phyloP scores from a whole-genome alignment of 768 basidiomycete genomes.

The Ramaria sp. region DNA sequence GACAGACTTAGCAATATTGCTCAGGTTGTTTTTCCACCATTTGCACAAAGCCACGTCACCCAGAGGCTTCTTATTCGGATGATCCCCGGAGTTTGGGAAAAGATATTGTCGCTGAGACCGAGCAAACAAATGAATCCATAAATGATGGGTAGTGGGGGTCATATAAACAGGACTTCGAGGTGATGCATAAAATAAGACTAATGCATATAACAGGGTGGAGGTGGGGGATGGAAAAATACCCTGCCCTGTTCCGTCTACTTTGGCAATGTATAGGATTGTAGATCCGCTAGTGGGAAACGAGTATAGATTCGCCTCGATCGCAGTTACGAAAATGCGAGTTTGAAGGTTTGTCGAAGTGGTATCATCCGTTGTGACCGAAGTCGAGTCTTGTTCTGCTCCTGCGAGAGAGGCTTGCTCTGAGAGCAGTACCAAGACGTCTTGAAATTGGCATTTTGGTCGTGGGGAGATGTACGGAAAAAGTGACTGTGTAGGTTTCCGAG shows the following conservation, averaged over 20 bases:
- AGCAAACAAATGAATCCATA: conserved; percentile 87
- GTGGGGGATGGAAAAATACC: conserved; percentile 55
- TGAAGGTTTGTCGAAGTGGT: conserved; percentile 21
- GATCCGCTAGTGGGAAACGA: conserved; percentile 55
- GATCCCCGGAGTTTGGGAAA: conserved; percentile 79
- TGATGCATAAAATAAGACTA: conserved; percentile 55
- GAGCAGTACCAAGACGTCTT: conserved; percentile 69
- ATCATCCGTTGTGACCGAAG: not conserved
- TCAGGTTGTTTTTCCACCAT: conserved; percentile 85
- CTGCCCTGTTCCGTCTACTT: conserved; percentile 90
- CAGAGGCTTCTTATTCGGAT: conserved; percentile 57
- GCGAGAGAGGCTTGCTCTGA: conserved; percentile 38
- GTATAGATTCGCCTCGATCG: conserved; percentile 72
- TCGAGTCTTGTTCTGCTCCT: not conserved
- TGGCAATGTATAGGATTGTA: conserved; percentile 80
- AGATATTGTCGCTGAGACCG: conserved; percentile 86
- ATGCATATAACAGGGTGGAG: conserved; percentile 48
- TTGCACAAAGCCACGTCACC: conserved; percentile 70
- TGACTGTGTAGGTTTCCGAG: conserved; percentile 47
- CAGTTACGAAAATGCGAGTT: conserved; percentile 57
- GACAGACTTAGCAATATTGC: conserved; percentile 38
- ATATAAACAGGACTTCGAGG: conserved; percentile 34
- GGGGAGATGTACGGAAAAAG: conserved; percentile 70
- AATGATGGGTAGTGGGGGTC: conserved; percentile 26
- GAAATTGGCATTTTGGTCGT: conserved; percentile 53